Percentiles rank a stretch among this genome's conserved stretches.
These are phyloP conservation scores for Fusarium solani-melongenae DNA, from an alignment of 2,329 filamentous ascomycete genomes.

Conservation along the genomic window DNA sequence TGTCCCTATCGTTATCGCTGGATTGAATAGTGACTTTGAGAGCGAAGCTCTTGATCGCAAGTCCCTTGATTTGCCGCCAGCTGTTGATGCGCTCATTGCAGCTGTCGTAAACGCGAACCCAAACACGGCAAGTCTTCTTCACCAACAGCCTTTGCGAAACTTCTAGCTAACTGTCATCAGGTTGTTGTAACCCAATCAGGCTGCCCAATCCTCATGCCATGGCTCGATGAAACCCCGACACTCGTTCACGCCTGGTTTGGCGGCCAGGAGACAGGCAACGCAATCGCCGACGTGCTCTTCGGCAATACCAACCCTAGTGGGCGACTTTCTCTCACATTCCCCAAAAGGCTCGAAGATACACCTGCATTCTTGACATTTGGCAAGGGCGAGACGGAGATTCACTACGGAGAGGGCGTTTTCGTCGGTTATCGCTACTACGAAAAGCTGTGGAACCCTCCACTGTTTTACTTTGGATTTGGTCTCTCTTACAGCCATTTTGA, in stretches of 20 bases:
- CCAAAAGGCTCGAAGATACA: constrained; percentile 1
- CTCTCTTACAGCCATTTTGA: constrained; percentile 65
- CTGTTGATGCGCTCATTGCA: constrained; percentile 2
- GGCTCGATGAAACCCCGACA: not conserved
- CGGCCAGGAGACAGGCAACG: constrained; percentile 77
- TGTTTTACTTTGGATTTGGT: constrained; percentile 76
- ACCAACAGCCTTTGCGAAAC: fast-evolving
- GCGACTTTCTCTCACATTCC: constrained; percentile 70
- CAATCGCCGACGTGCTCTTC: constrained; percentile 74
- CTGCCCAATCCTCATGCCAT: not conserved
- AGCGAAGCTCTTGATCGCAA: constrained; percentile 4
- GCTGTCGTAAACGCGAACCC: constrained; percentile 14
- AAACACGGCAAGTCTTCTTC: not conserved
- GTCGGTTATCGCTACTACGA: constrained; percentile 74
- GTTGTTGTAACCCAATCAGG: not conserved
- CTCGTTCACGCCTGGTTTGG: constrained; percentile 76
- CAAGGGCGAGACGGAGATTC: not conserved
- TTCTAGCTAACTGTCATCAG: not conserved
- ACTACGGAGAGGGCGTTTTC: constrained; percentile 62
- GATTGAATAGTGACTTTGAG: not conserved
- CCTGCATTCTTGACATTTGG: constrained; percentile 16
- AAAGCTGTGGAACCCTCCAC: constrained; percentile 51
- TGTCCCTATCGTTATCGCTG: not conserved
- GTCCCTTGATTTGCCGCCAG: not conserved
- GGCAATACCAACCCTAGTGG: constrained; percentile 66